phyloP scores from a whole-genome alignment of 1,284 basidiomycete genomes.

The Phylloporus sp. region DNA sequence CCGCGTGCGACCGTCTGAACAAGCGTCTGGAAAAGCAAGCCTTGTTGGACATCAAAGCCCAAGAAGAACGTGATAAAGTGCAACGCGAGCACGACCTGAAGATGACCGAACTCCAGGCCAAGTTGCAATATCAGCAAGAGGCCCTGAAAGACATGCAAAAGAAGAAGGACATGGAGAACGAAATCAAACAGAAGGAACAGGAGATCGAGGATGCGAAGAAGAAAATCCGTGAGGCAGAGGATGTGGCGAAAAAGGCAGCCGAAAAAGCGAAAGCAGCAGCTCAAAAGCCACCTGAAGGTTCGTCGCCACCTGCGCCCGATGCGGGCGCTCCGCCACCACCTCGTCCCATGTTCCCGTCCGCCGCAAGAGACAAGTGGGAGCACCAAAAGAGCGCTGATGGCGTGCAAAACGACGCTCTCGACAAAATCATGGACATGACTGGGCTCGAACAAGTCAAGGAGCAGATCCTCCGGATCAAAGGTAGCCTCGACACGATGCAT shows the following conservation, averaged over 20 bases:
- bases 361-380: conserved; percentile 55
- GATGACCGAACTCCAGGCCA: conserved; percentile 42
- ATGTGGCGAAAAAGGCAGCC: conserved; percentile 26
- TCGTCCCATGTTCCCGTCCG: conserved; percentile 36
- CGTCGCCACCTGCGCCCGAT: conserved; percentile 2
- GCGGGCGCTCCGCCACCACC: conserved; percentile 7
- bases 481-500: conserved; percentile 55
- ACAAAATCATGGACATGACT: conserved; percentile 64
- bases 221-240: conserved; percentile 18
- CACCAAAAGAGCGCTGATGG: conserved; percentile 57
- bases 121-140: conserved; percentile 34
- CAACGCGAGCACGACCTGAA: conserved; percentile 38
- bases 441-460: conserved; percentile 65
- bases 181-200: conserved; percentile 41
- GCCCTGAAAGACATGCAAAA: conserved; percentile 34
- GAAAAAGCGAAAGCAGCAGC: conserved; percentile 7
- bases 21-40: conserved; percentile 40
- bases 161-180: conserved; percentile 38
- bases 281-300: too few relatives aligned
- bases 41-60: conserved; percentile 35
- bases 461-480: conserved; percentile 58
- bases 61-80: conserved; percentile 43
- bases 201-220: conserved; percentile 41
- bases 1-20: conserved; percentile 40
- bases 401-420: conserved; percentile 53